A percentile compares a stretch with the other conserved stretches of the same genome.
phyloP scores from a whole-genome alignment of 2,329 filamentous ascomycete species.

The Pseudogymnoascus sp. region DNA sequence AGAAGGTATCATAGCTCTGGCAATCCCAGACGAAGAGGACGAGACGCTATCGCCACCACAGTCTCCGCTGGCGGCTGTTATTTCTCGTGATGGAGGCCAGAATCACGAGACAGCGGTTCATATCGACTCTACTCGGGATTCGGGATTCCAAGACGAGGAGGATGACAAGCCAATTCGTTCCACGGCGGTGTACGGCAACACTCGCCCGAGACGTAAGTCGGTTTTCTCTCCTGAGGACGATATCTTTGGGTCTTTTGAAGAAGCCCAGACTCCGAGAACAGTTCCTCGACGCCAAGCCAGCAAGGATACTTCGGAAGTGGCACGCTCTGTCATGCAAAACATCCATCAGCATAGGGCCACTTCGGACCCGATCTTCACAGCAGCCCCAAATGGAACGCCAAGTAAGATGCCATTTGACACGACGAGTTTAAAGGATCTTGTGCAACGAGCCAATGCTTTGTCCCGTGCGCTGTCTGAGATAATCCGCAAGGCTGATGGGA shows the following conservation, averaged over 20 bases:
- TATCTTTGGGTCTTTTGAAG: constrained; percentile 46
- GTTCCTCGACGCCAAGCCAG: constrained; percentile 21
- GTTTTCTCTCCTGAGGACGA: constrained; percentile 62
- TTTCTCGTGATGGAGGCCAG: background rate
- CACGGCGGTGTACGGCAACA: constrained; percentile 42
- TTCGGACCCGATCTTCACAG: constrained; percentile 34
- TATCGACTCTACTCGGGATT: constrained; percentile 43
- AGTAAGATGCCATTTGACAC: constrained; percentile 60
- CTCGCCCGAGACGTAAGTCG: constrained; percentile 47
- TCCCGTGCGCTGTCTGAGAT: constrained; percentile 54
- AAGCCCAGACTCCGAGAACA: background rate
- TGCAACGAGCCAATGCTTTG: constrained; percentile 55
- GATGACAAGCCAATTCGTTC: constrained; percentile 44
- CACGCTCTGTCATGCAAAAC: constrained; percentile 55
- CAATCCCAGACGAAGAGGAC: constrained; percentile 60
- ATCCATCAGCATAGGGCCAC: constrained; percentile 51
- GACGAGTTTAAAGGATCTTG: constrained; percentile 60
- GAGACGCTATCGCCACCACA: constrained; percentile 25
- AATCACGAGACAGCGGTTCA: constrained; percentile 28
- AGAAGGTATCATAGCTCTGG: constrained; percentile 81
- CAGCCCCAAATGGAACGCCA: constrained; percentile 30
- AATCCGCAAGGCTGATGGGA: constrained; percentile 52
- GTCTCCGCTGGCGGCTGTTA: constrained; percentile 21
- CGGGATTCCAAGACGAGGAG: constrained; percentile 37
- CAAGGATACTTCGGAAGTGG: constrained; percentile 42